Evolutionary conservation across 1,139 yeast species (phyloP).

Genomic region (Saccharomyces pastorianus): DNA sequence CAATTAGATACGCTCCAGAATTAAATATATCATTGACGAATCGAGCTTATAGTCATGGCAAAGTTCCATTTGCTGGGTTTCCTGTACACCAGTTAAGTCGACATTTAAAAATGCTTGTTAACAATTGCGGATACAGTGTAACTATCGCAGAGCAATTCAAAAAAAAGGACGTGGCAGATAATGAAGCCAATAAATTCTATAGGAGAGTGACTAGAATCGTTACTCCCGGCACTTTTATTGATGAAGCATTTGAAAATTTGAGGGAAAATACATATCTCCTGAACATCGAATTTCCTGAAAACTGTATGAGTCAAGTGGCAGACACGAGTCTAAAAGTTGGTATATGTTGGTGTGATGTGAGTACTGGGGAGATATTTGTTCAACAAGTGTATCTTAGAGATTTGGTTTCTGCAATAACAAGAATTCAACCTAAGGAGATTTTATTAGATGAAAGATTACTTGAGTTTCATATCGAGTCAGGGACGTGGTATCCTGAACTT

Average conservation of each 20-base stretch:
- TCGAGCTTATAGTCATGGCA: conserved; percentile 39
- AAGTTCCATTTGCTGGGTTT: conserved; percentile 85
- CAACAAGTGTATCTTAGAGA: conserved; percentile 35
- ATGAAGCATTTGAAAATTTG: conserved; percentile 73
- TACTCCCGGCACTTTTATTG: conserved; percentile 89
- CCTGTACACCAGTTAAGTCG: conserved; percentile 66
- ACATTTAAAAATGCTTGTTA: conserved; percentile 65
- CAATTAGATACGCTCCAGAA: conserved; percentile 60
- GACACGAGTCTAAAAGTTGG: conserved; percentile 53
- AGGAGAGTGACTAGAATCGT: conserved; percentile 73
- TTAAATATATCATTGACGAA: conserved; percentile 57
- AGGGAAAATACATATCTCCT: conserved; percentile 63
- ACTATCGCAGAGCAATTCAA: conserved; percentile 70
- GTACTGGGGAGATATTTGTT: conserved; percentile 68
- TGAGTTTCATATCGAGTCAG: conserved; percentile 34
- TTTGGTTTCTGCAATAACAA: conserved; percentile 31
- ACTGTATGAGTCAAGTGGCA: conserved; percentile 37
- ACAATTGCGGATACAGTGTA: conserved; percentile 59
- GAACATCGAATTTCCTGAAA: conserved; percentile 53
- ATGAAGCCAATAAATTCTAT: conserved; percentile 39
- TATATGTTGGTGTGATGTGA: conserved; percentile 80
- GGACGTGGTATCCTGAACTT: conserved; percentile 51
- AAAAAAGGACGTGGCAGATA: conserved; percentile 17
- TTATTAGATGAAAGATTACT: conserved; percentile 31
- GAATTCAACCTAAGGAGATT: conserved; percentile 34